phyloP scores from a whole-genome alignment of 148 eudicot genomes.

The Fagopyrum esculentum region DNA sequence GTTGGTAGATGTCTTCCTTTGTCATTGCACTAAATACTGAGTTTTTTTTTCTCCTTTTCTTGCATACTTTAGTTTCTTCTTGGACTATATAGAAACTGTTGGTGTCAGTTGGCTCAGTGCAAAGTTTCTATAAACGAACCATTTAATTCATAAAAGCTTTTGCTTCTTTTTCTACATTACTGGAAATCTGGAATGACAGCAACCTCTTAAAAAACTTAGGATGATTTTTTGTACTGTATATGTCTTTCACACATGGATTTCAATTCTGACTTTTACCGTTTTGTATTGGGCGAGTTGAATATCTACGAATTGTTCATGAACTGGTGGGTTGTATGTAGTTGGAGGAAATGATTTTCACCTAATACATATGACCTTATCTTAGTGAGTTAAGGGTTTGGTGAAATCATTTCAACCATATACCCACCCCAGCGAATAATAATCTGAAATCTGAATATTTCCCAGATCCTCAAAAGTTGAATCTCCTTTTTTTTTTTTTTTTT shows the following conservation, averaged over 20 bases:
- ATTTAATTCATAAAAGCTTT: background rate
- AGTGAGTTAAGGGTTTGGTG: conserved; percentile 2
- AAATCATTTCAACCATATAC: conserved; percentile 10
- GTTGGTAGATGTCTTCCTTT: background rate
- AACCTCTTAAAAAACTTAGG: background rate
- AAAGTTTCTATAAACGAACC: background rate
- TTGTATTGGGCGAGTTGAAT: background rate
- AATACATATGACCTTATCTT: background rate
- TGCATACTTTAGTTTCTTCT: background rate
- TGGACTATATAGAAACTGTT: background rate
- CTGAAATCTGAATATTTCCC: background rate
- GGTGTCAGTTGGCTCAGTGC: background rate
- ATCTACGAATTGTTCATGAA: background rate
- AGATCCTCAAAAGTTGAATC: background rate
- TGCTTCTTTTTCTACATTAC: background rate
- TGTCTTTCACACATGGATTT: background rate
- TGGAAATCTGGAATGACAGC: background rate
- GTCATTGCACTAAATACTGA: background rate
- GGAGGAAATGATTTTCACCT: conserved; percentile 7
- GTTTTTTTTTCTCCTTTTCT: background rate
- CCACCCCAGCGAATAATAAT: conserved; percentile 3
- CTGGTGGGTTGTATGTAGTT: conserved; percentile 8
- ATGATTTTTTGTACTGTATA: background rate
- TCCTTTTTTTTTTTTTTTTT: background rate
- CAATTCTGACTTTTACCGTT: background rate